These are phyloP conservation scores for Phytopythium vexans DNA, from an alignment of 352 stramenopile genomes.

Conservation along the genomic window DNA sequence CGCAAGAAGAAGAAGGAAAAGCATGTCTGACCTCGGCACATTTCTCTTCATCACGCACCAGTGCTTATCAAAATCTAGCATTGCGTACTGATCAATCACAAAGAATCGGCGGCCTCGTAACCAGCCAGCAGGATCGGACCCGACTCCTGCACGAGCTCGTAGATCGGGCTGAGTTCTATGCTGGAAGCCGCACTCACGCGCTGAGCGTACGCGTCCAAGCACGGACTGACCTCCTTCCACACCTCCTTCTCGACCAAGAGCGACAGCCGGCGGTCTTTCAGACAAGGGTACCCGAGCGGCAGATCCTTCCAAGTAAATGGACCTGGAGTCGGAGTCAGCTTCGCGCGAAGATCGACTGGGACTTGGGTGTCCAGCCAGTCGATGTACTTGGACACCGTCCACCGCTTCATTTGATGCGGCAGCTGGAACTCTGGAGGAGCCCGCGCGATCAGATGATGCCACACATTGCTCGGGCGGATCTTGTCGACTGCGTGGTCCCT, in stretches of 20 bases:
- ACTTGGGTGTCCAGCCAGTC: conserved; percentile 73
- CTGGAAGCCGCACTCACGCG: conserved; percentile 52
- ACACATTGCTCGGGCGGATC: conserved; percentile 82
- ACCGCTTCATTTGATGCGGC: conserved; percentile 73
- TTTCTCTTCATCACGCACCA: not conserved
- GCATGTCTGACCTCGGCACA: not conserved
- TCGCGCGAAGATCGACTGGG: conserved; percentile 6
- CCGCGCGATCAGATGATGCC: conserved; percentile 77
- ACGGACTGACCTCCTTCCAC: conserved; percentile 79
- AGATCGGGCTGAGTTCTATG: conserved; percentile 53
- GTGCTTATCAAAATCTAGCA: not conserved
- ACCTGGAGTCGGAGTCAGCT: conserved; percentile 1
- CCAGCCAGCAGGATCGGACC: conserved; percentile 76
- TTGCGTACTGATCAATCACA: conserved; percentile 10
- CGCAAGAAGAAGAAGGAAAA: conserved; percentile 22
- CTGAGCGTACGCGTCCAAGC: conserved; percentile 77
- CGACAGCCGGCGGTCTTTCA: conserved; percentile 50
- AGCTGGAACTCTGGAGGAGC: conserved; percentile 68
- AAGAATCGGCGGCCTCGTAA: conserved; percentile 60
- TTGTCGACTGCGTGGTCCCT: conserved; percentile 77
- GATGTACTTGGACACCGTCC: conserved; percentile 72
- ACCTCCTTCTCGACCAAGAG: conserved; percentile 64
- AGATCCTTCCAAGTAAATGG: conserved; percentile 30
- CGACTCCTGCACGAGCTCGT: conserved; percentile 71
- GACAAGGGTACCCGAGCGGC: conserved; percentile 59